Evolutionary conservation across 768 basidiomycete genomes (phyloP), one percentile per base, ranked within the genome.

Genomic region (Suillus subalutaceus): DNA sequence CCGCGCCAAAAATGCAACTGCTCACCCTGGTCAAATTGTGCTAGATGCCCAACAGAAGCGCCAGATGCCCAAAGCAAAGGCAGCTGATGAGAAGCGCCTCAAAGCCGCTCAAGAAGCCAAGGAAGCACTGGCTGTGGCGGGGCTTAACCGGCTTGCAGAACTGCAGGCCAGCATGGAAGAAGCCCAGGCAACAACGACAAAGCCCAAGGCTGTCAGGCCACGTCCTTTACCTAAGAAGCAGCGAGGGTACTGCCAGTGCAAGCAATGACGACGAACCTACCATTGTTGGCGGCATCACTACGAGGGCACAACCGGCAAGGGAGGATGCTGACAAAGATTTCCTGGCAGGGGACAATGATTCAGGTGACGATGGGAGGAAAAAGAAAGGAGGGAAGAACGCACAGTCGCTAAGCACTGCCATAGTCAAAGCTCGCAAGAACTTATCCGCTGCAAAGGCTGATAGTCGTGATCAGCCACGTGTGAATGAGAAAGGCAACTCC

Each of bases 21-120:
- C 58, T n/a, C 65, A 59, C 15, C 68, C 68, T n/a, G 68, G 63
- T 20, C 10, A 52, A 5, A 66, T 66, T 37, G 26, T 66, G n/a
- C 41, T 64, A 10, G 16, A 63, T 13, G 53, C 64, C 32, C 26
- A 46, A 18, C 46, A n/a, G 44, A 69, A 69, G 15, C 52, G 26
- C 57, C 20, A 37, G 46, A 66, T 63, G n/a, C 62, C 66, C 59
- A 60, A 48, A 13, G 38, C 56, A 35, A 66, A 69, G 50, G 65
- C 65, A n/a, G 60, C 38, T 10, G 52, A 69, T n/a, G 63, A 69
- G 57, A 55, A 64, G 43, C 30, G 12, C 15, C 52, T 65, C 41
- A 66, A 61, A 41, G 63, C 58, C 4, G 63, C 62, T 7, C 40
- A 62, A n/a, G 63, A 44, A n/a, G 62, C 58, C 12, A 44, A 69